Base-by-base conservation (phyloP, 1,284 basidiomycete genomes). In the Rhodotorula mucilaginosa region DNA sequence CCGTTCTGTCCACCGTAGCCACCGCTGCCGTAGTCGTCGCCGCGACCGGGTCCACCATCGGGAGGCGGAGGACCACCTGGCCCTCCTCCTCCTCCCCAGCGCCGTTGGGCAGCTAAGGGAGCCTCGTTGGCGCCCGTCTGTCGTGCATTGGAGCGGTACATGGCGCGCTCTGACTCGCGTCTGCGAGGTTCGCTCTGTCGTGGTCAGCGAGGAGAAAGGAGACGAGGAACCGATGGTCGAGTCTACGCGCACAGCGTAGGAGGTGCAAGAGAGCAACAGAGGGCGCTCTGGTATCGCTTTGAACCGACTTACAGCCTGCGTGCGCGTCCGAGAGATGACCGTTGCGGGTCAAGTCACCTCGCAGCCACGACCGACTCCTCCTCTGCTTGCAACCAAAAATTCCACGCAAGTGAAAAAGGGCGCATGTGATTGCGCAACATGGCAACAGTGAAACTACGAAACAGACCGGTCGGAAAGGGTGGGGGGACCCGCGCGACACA, bases 41-140 rank as follows among this genome's bases (percentile, higher is more conserved):
- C 48, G 10, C 39, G 39, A 6, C 63, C 54, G 19, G 64, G 69
- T 58, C 61, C 52, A 21, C 64, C 64, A 21, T 61, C 29, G 5
- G 51, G 57, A 6, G 62, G 58, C 23, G 61, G 61, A 61, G 58
- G 59, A 10, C 60, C 61, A 10, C 60, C 61, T n/a, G n/a, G n/a
- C n/a, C 63, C 63, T 44, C 48, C 68, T 52, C 68, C 66, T 51
- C 71, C 71, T 47, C 77, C 76, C 77, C 77, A 78, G 48, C 77
- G 64, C 18, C 76, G 70, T n/a, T 65, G 66, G 8, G 64, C 58
- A 23, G 66, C 63, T 19, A 78, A 69, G 5, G 74, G 72, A n/a
- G 73, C 73, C 8, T 74, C 74, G 64, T 78, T 78, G 31, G 72
- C 68, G 59, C 75, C 76, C 6, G 75, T 76, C 49, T 73, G 70